Base-by-base conservation (phyloP, 257 asterid genomes). In the Fraxinus anomala region DNA sequence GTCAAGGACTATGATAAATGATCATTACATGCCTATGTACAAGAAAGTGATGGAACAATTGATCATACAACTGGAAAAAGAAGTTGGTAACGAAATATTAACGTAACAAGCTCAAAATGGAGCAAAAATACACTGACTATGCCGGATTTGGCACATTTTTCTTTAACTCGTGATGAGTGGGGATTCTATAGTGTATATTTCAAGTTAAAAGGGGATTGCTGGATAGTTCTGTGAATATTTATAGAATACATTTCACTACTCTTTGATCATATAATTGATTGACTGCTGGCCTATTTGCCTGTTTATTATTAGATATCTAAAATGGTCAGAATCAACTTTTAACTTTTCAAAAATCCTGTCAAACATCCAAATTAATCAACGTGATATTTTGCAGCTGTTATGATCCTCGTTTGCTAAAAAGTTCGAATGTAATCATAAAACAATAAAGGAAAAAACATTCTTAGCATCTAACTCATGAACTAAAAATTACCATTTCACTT, bases 21-120 rank as follows among this genome's bases (percentile, higher is more conserved):
- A 94, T 80, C 98, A 94, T 89, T 94, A 89, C 68, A 94, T 94
- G 97, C 98, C 97, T 0, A 91, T 94, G 94, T 94, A 91, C 81
- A 94, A 89, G 91, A 92, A 91, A 85, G 88, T 89, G 91, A 94
- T 94, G 94, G 97, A 94, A 83, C 83, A 86, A 5, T 84, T 92
- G 90, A 94, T 94, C 85, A 83, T 76, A 81, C 93, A 91, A 40
- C 88, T 92, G 36, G 93, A 92, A 78, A 89, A 85, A 85, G 88
- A 84, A 75, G 97, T 84, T 78, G 67, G 85, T 77, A 44, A 73
- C 69, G 56, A 74, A 76, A 83, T 75, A 70, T 80, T 73, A 31
- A 63, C 81, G 33, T 80, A 82, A 73, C 33, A 21, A 23, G 61
- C 54, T 74, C 75, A 68, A 77, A 70, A 77, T 4, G 44, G 47